Evolutionary conservation across 768 basidiomycete genomes (phyloP).

Genomic region (Russula sp.): DNA sequence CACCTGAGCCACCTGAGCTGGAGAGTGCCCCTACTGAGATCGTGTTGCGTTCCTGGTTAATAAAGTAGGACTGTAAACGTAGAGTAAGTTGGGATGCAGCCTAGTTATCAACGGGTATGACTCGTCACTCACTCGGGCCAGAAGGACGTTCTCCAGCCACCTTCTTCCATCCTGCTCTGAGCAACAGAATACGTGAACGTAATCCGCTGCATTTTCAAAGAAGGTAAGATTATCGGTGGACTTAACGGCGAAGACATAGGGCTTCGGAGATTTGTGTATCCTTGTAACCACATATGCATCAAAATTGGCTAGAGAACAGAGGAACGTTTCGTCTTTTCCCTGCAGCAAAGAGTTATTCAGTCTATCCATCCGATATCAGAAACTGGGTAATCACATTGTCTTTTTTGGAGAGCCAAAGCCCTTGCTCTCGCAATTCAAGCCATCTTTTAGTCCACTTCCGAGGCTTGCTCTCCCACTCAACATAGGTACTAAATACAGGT

Average conservation of each 20-base stretch:
- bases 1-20: slow-evolving; percentile 4
- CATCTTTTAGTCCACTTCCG: slow-evolving; percentile 96
- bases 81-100: neutral
- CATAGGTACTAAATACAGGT: slow-evolving; percentile 47
- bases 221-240: slow-evolving; percentile 79
- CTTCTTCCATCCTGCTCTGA: slow-evolving; percentile 60
- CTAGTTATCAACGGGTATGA: neutral
- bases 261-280: slow-evolving; percentile 72
- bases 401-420: slow-evolving; percentile 81
- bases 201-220: slow-evolving; percentile 86
- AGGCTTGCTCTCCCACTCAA: slow-evolving; percentile 85
- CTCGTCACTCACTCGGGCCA: slow-evolving; percentile 62
- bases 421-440: slow-evolving; percentile 81
- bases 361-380: neutral
- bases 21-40: slow-evolving; percentile 40
- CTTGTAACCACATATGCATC: slow-evolving; percentile 81
- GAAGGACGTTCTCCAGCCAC: slow-evolving; percentile 75
- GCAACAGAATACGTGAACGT: slow-evolving; percentile 80
- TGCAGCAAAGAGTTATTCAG: slow-evolving; percentile 28
- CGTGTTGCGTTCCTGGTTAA: slow-evolving; percentile 72
- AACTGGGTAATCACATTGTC: slow-evolving; percentile 54
- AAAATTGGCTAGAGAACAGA: slow-evolving; percentile 85
- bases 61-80: slow-evolving; percentile 61
- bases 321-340: slow-evolving; percentile 76
- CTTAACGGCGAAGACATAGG: slow-evolving; percentile 80